Evolutionary conservation across 2,329 filamentous ascomycete genomes (phyloP), one percentile per base, ranked within the genome.

Genomic region (Hymenoscyphus repandus): DNA sequence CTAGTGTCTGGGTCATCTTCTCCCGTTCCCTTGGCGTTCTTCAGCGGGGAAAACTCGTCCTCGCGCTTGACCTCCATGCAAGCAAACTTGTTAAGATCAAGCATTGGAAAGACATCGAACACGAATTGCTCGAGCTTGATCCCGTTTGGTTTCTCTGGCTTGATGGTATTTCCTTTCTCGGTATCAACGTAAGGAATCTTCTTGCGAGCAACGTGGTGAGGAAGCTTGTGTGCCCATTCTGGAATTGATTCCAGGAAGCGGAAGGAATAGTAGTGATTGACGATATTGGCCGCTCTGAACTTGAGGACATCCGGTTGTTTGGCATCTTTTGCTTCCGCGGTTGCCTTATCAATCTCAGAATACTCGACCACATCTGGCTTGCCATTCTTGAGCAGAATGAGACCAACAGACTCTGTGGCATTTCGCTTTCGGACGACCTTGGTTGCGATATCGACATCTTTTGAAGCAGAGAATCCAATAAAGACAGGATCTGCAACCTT

Each of bases 41-140:
- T 99, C 60, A 99, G 75, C 4, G 93, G 93, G 27, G 90, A 96
- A 75, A 99, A 99, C 73, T 99, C 93, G 62, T 99, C 93, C 74
- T 96, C 91, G 55, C 93, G 89, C 70, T 85, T 89, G 47, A 99
- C 93, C 73, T 99, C 93, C 74, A 97, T 86, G 71, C 85, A 95
- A 20, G 91, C 93, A 66, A 99, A 99, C 73, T 95, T 90, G 59
- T 85, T 79, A 57, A 99, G 82, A 15, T 85, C 74, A 47, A 95
- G 76, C 76, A 92, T 80, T 54, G 92, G 91, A 78, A 99, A 99
- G 66, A 95, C 93, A 68, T 99, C 93, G 67, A 99, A 99, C 54
- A 99, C 91, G 64, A 97, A 99, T 72, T 97, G 93, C 78, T 99
- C 93, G 36, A 99, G 82, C 78, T 99, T 99, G 79, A 99, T 91